Base-by-base conservation (phyloP, 1,284 basidiomycete species). In the Apiotrichum montevideense region DNA sequence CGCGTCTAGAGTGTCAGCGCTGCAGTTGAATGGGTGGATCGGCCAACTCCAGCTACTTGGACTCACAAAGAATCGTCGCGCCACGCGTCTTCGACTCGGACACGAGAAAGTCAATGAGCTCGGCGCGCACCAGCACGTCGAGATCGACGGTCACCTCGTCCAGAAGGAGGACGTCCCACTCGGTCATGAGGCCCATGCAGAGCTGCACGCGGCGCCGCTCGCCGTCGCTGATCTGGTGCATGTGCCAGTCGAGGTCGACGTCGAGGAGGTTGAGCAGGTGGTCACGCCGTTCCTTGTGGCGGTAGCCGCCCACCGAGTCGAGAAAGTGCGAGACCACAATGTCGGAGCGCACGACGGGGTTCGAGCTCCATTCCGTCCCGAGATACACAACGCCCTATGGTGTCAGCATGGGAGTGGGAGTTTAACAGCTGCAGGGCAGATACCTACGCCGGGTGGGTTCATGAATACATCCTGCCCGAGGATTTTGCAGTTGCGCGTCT, bases 91-190 rank as follows among this genome's bases (percentile, higher is more conserved):
- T 83, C 61, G 90, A 90, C 70, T 99, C 96, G 21, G 82, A 77
- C 63, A 86, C 86, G 45, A 99, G 81, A 77, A 98, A 98, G 15
- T 80, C 83, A 63, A 99, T 83, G 29, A 99, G 80, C 62, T 96
- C 90, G 52, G 90, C 85, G 47, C 96, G 86, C 45, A 99, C 96
- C 42, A 98, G 83, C 6, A 98, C 94, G 67, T 99, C 96, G n/a
- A 99, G 80, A 73, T 99, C 96, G 37, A 98, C 96, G 0, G 95
- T 98, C 52, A 98, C 90, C 80, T 99, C 96, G 70, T 98, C 95
- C 7, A 98, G 83, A 4, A 98, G 80, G 4, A 99, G 79, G 21
- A 98, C 83, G 66, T 96, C 87, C 92, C 93, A 99, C 39, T 90
- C 87, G 32, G 83, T 83, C 96, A 99, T 98, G 32, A 99, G 81